phyloP scores from a whole-genome alignment of 768 basidiomycete species.

The Calocera viscosa region DNA sequence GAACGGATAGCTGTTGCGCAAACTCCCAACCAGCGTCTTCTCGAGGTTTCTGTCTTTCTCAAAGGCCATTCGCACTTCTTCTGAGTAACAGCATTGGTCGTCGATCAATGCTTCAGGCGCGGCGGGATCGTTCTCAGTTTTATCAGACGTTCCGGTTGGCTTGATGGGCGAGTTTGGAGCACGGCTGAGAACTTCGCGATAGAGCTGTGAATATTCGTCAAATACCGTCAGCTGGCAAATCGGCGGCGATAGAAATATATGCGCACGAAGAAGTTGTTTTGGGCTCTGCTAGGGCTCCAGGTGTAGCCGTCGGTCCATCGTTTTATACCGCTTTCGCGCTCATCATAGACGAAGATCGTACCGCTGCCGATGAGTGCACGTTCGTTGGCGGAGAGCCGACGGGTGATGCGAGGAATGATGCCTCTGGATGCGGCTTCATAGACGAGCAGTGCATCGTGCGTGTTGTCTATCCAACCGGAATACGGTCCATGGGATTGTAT shows the following conservation, averaged over 20 bases:
- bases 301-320: constrained; percentile 96
- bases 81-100: constrained; percentile 27
- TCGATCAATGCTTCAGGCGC: constrained; percentile 40
- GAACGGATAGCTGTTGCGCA: constrained; percentile 90
- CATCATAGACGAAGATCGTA: constrained; percentile 93
- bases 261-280: constrained; percentile 73
- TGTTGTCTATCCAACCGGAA: constrained; percentile 82
- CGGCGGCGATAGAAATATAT: neutral
- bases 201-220: constrained; percentile 36
- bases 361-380: constrained; percentile 86
- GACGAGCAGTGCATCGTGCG: constrained; percentile 89
- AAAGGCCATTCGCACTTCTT: constrained; percentile 24
- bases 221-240: neutral
- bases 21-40: constrained; percentile 70
- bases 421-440: constrained; percentile 87
- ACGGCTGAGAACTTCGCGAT: constrained; percentile 86
- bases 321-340: constrained; percentile 94
- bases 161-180: constrained; percentile 33
- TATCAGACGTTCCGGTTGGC: neutral
- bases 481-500: neutral
- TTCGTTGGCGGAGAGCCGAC: constrained; percentile 84
- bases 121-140: too few relatives aligned
- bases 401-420: constrained; percentile 81
- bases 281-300: constrained; percentile 85
- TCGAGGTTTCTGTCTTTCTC: constrained; percentile 63